These are phyloP conservation scores for Suhomyces terraborum DNA, from an alignment of 1,139 yeast genomes.

Conservation along the genomic window DNA sequence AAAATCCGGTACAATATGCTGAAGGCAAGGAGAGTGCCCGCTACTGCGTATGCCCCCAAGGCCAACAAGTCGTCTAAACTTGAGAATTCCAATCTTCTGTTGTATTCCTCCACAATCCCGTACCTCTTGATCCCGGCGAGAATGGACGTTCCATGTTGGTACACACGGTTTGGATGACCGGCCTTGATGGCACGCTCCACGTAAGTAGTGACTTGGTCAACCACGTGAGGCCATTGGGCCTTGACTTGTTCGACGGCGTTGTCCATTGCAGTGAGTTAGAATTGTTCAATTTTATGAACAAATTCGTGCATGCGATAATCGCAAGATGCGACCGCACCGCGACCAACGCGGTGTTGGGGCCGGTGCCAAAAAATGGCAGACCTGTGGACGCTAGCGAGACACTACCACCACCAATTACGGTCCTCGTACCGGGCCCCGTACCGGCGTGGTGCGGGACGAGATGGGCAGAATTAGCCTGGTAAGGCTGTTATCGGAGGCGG, in stretches of 20 bases:
- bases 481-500: not conserved
- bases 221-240: constrained; percentile 12
- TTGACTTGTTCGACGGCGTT: constrained; percentile 9
- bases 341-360: not conserved
- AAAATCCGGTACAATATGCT: constrained; percentile 5
- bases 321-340: not conserved
- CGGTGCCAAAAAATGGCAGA: too few relatives aligned
- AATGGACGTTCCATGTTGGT: constrained; percentile 7
- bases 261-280: constrained; percentile 8
- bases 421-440: too few relatives aligned
- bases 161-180: constrained; percentile 9
- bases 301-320: constrained; percentile 1
- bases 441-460: too few relatives aligned
- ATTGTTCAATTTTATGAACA: constrained; percentile 1
- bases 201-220: constrained; percentile 10
- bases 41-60: constrained; percentile 9
- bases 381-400: too few relatives aligned
- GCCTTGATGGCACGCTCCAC: constrained; percentile 5
- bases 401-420: too few relatives aligned
- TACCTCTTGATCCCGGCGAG: constrained; percentile 7
- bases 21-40: constrained; percentile 7
- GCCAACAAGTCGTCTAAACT: constrained; percentile 11
- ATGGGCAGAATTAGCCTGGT: not conserved
- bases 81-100: constrained; percentile 8
- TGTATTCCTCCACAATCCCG: constrained; percentile 10